Evolutionary conservation across 441 rosid species (phyloP).

Genomic region (Corymbia calophylla): DNA sequence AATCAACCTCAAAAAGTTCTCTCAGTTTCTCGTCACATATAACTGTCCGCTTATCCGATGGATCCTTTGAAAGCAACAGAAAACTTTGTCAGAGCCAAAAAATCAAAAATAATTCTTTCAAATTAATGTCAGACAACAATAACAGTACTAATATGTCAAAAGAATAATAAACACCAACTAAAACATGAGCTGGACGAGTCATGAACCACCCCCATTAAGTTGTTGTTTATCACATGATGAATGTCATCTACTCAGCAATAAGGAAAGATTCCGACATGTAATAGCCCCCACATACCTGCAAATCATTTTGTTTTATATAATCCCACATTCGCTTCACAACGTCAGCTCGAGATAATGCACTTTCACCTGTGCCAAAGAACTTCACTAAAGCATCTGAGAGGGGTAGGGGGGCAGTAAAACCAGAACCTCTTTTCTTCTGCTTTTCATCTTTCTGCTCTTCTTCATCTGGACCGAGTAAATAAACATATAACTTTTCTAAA

Average conservation of each 20-base stretch:
- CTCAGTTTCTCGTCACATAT: conserved; percentile 41
- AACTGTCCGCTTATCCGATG: conserved; percentile 38
- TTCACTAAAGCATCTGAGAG: conserved; percentile 57
- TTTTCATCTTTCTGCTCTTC: conserved; percentile 36
- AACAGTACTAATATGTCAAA: not conserved
- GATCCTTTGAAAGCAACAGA: conserved; percentile 28
- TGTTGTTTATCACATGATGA: not conserved
- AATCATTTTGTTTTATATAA: conserved; percentile 60
- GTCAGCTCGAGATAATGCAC: conserved; percentile 41
- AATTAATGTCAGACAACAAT: not conserved
- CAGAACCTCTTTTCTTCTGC: conserved; percentile 44
- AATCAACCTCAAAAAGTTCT: conserved; percentile 51
- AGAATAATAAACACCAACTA: not conserved
- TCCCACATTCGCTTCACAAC: conserved; percentile 71
- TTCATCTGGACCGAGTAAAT: conserved; percentile 14
- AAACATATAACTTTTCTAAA: not conserved
- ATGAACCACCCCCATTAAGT: not conserved
- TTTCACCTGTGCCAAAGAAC: conserved; percentile 65
- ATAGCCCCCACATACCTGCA: conserved; percentile 37
- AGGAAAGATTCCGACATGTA: not conserved
- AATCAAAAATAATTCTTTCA: not conserved
- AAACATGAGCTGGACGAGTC: not conserved
- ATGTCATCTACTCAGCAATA: not conserved
- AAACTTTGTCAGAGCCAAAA: not conserved
- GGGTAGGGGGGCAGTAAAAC: conserved; percentile 52